Conservation (phyloP, 306 rosid genomes). For the Castanea mollissima region DNA sequence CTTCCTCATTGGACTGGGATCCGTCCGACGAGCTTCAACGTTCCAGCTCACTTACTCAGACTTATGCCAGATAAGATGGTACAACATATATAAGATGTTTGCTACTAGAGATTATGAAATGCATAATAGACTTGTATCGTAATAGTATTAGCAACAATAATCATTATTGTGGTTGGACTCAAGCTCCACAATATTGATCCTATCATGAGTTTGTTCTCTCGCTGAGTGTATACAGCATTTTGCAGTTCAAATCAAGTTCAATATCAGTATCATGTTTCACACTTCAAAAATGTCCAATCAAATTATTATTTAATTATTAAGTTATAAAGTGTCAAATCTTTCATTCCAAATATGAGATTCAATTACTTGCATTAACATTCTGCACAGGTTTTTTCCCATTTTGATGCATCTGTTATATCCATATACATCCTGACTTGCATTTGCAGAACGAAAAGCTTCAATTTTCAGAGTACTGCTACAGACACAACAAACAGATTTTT, state of each 20-base stretch:
- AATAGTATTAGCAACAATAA: too few relatives aligned
- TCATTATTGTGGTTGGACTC: too few relatives aligned
- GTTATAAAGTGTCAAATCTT: neutral
- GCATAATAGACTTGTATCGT: neutral
- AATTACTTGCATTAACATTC: neutral
- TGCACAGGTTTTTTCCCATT: neutral
- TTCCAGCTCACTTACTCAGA: slow-evolving; percentile 38
- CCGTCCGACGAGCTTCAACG: slow-evolving; percentile 52
- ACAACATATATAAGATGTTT: neutral
- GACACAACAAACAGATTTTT: too few relatives aligned
- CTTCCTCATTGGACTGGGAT: slow-evolving; percentile 64
- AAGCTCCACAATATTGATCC: too few relatives aligned
- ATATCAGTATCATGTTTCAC: neutral
- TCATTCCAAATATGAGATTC: neutral
- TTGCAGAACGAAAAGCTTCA: too few relatives aligned
- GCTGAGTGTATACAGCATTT: neutral
- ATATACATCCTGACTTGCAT: too few relatives aligned
- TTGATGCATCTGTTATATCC: neutral
- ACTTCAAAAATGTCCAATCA: neutral
- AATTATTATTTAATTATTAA: neutral
- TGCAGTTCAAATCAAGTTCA: neutral
- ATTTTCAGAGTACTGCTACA: too few relatives aligned
- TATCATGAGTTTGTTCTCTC: neutral
- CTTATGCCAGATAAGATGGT: slow-evolving; percentile 29
- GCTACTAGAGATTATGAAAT: neutral